Evolutionary conservation across 176 grass and related monocot species (phyloP).

Genomic region (Phoenix roebelenii): DNA sequence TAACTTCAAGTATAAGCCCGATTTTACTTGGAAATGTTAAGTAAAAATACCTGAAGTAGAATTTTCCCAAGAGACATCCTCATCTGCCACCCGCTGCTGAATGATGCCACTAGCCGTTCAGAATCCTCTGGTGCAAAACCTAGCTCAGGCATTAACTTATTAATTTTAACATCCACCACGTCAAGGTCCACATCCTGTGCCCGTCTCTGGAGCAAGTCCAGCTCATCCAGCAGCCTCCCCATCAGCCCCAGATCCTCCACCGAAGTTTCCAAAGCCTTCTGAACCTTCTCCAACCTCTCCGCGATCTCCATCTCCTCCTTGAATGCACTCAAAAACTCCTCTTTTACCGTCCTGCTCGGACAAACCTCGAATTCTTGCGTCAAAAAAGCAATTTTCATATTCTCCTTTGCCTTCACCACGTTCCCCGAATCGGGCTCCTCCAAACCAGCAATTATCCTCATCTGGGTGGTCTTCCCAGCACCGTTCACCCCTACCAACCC

Average conservation of each 20-base stretch:
- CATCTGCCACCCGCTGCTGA: constrained; percentile 93
- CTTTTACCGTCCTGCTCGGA: constrained; percentile 45
- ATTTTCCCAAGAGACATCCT: constrained; percentile 98
- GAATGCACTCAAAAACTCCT: constrained; percentile 76
- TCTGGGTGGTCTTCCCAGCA: constrained; percentile 86
- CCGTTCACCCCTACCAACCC: constrained; percentile 94
- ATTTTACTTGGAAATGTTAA: no score
- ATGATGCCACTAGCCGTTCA: constrained; percentile 75
- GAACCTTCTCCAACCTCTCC: constrained; percentile 65
- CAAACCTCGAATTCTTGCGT: constrained; percentile 95
- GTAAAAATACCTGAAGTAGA: constrained; percentile 70
- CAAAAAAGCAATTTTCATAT: constrained; percentile 79
- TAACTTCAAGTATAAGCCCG: no score
- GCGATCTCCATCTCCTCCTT: constrained; percentile 82
- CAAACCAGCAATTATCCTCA: constrained; percentile 63
- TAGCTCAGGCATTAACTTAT: constrained; percentile 88
- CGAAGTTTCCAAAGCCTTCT: constrained; percentile 53
- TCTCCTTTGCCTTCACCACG: constrained; percentile 71
- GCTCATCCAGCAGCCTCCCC: constrained; percentile 73
- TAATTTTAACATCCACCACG: constrained; percentile 76
- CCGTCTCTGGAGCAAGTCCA: constrained; percentile 72
- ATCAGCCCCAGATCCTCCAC: constrained; percentile 76
- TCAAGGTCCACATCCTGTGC: constrained; percentile 68
- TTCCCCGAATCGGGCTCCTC: constrained; percentile 71
- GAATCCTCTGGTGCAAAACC: constrained; percentile 74